Evolutionary conservation across 148 eudicot genomes (phyloP), one percentile per base, ranked within the genome.

Genomic region (Beta vulgaris): DNA sequence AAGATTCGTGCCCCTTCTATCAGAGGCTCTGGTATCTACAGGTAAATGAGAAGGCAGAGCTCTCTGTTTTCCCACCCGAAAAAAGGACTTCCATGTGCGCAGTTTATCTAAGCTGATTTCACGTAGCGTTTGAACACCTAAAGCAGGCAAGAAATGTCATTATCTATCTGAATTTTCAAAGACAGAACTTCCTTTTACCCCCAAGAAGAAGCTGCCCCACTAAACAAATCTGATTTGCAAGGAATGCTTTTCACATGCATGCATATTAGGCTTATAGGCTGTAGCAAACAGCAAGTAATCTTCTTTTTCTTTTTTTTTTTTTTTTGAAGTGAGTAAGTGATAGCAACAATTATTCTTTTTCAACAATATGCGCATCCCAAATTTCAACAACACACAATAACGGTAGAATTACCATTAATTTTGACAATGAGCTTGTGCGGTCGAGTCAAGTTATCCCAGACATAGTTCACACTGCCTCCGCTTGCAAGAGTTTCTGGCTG

Each of bases 61-160:
- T 72, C 91, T 81, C 28, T 79, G 86, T 75, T 87, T 87, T 72
- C 89, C 79, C 49, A 72, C 81, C 75, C 85, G 87, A 57, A 82
- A 88, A 78, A 96, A 86, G 69, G 97, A 87, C 77, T 91, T 96
- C 99, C 99, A 96, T 19, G 87, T 82, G 58, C 97, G 90, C 82
- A 96, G 82, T 84, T 96, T 96, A 79, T 96, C 99, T 87, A 96
- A 75, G 82, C 85, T 92, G 82, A 96, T 92, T 89, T 96, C 99
- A 66, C 94, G 92, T 72, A 84, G 71, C 68, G 82, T 67, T 81
- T 88, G 83, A 72, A 86, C 69, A 78, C 86, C 99, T 96, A 83
- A 74, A 55, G 72, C 23, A 69, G 26, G 46, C 40, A 62, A 69
- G 68, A 55, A 70, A 35, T 46, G 36, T 71, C 74, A 35, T 40